These are phyloP conservation scores for Paramecium sexaurelia DNA, from an alignment of 73 alveolate genomes.

Conservation along the genomic window DNA sequence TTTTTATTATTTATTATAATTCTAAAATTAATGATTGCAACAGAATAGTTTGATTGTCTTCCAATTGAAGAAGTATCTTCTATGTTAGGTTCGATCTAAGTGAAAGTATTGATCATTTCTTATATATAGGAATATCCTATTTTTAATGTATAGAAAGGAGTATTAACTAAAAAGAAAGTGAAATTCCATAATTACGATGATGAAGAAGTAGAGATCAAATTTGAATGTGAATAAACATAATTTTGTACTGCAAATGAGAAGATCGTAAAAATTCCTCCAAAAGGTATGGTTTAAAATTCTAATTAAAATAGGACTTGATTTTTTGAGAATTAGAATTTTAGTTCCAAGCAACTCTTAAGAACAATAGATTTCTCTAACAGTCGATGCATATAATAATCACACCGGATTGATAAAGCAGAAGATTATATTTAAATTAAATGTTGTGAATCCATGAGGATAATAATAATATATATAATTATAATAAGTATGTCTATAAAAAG, in stretches of 20 bases:
- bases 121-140: slow-evolving; percentile 22
- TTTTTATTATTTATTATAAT: background rate
- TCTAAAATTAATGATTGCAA: slow-evolving; percentile 8
- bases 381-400: background rate
- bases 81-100: background rate
- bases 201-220: background rate
- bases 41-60: slow-evolving; percentile 43
- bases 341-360: slow-evolving; percentile 43
- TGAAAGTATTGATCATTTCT: background rate
- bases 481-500: slow-evolving; percentile 6
- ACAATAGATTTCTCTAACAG: background rate
- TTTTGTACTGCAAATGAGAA: slow-evolving; percentile 8
- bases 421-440: background rate
- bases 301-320: background rate
- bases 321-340: slow-evolving; percentile 27
- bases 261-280: background rate
- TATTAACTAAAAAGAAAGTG: slow-evolving; percentile 34
- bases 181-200: slow-evolving; percentile 12
- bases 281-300: background rate
- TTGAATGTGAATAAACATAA: slow-evolving; percentile 39
- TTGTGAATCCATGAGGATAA: background rate
- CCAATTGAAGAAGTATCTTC: slow-evolving; percentile 27
- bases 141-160: slow-evolving; percentile 35
- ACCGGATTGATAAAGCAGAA: background rate
- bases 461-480: background rate